Evolutionary conservation across 23 red algal species (phyloP).

Genomic region (Pyropia yezoensis): DNA sequence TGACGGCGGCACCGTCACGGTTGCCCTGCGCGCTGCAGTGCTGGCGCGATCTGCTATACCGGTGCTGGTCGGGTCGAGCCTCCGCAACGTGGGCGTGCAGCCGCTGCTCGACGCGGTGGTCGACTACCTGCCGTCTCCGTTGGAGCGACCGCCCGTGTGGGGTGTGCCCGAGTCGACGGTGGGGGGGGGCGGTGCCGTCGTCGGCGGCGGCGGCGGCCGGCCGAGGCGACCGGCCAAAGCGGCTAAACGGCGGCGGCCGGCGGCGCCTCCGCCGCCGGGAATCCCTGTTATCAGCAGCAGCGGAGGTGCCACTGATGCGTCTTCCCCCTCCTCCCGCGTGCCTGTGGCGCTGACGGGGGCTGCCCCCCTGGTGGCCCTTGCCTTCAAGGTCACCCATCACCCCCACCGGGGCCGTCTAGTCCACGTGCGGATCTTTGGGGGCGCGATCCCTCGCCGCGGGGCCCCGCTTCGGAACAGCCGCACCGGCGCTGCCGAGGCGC

Average conservation of each 20-base stretch:
- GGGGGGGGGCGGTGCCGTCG: background rate
- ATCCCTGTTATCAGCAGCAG: no score
- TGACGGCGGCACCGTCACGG: conserved; percentile 7
- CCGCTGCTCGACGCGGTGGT: conserved; percentile 77
- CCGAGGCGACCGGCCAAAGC: background rate
- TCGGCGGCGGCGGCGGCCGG: background rate
- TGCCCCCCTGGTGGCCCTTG: conserved; percentile 60
- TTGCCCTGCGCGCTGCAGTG: conserved; percentile 51
- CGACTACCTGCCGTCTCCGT: conserved; percentile 65
- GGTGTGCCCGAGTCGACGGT: background rate
- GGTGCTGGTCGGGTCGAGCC: conserved; percentile 80
- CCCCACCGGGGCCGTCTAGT: conserved; percentile 77
- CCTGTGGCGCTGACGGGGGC: no score
- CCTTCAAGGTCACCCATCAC: conserved; percentile 87
- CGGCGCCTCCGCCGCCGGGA: background rate
- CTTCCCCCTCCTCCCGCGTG: no score
- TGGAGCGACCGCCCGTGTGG: conserved; percentile 8
- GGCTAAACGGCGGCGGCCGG: background rate
- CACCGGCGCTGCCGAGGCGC: conserved; percentile 35
- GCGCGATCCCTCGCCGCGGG: conserved; percentile 10
- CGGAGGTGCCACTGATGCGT: no score
- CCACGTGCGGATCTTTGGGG: conserved; percentile 66
- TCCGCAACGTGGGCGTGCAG: conserved; percentile 67
- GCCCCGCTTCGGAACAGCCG: conserved; percentile 38
- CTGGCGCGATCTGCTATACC: conserved; percentile 45